phyloP scores from a whole-genome alignment of 306 rosid genomes.

The Prunus kanzakura region DNA sequence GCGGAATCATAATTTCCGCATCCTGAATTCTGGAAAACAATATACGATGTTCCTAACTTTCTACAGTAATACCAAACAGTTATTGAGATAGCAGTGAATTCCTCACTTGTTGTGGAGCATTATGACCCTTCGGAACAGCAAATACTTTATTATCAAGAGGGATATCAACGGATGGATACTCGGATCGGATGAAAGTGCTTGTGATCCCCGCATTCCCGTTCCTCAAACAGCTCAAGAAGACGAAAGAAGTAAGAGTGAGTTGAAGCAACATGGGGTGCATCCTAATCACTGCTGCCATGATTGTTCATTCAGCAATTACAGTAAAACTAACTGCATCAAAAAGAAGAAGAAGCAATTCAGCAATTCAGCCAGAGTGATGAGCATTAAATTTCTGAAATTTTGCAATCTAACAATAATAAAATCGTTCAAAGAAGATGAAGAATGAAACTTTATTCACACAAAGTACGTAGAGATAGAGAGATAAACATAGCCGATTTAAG shows the following conservation, averaged over 20 bases:
- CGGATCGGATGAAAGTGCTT: slow-evolving; percentile 69
- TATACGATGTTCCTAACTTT: neutral
- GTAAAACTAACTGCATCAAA: slow-evolving; percentile 33
- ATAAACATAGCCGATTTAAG: neutral
- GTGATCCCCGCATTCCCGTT: slow-evolving; percentile 68
- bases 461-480: neutral
- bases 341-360: neutral
- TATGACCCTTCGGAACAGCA: slow-evolving; percentile 65
- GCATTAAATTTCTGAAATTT: neutral
- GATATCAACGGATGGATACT: slow-evolving; percentile 72
- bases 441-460: neutral
- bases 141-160: slow-evolving; percentile 64
- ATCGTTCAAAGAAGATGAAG: neutral
- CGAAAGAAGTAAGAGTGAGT: slow-evolving; percentile 38
- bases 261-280: slow-evolving; percentile 39
- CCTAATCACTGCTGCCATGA: slow-evolving; percentile 27
- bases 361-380: neutral
- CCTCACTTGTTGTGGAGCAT: slow-evolving; percentile 93
- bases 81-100: neutral
- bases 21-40: neutral
- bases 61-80: neutral
- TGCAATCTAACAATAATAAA: neutral
- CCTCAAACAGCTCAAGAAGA: slow-evolving; percentile 39
- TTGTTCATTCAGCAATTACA: slow-evolving; percentile 29
- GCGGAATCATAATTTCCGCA: neutral